A percentile compares a stretch with the other conserved stretches of the same genome.
Conservation (phyloP, 106 monocot species). For the Dactylorhiza incarnata region DNA sequence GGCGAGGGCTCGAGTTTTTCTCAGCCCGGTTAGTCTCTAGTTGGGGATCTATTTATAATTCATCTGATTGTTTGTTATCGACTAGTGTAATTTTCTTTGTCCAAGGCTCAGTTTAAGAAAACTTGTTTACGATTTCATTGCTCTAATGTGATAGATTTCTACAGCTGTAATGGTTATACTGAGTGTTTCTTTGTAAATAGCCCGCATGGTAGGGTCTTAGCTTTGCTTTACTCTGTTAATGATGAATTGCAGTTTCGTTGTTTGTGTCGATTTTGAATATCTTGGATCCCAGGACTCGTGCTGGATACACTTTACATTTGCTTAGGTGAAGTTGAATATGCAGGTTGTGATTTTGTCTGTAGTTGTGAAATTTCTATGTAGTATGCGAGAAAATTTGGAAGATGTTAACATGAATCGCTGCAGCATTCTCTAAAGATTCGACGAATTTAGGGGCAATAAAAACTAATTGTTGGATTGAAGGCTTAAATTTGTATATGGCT, state of each 20-base stretch:
- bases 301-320: neutral
- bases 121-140: neutral
- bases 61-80: neutral
- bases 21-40: neutral
- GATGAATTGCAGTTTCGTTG: neutral
- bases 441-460: neutral
- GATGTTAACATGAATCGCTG: neutral
- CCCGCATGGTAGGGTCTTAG: neutral
- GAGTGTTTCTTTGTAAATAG: neutral
- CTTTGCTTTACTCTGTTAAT: neutral
- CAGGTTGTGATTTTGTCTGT: neutral
- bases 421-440: neutral
- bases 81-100: neutral
- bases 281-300: neutral
- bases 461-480: neutral
- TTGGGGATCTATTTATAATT: neutral
- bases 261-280: neutral
- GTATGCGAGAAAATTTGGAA: neutral
- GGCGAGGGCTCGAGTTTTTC: constrained; percentile 5
- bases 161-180: neutral
- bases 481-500: neutral
- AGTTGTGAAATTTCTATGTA: neutral
- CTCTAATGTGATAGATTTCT: neutral
- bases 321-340: neutral
- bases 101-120: no score